Evolutionary conservation across 768 basidiomycete genomes (phyloP).

Genomic region (Rubroboletus pulcherrimus): DNA sequence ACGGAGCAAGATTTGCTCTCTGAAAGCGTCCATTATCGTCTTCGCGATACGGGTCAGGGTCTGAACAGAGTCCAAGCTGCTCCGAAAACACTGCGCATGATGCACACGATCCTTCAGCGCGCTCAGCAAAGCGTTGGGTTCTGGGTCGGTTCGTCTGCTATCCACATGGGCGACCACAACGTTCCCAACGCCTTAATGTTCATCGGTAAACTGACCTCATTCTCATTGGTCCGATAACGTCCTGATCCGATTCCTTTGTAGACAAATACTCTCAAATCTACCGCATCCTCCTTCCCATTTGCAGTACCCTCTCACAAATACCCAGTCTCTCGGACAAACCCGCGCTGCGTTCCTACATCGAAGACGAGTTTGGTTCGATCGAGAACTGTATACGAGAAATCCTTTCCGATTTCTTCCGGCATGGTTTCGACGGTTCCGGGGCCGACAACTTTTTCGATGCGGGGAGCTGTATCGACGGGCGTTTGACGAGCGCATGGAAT

Average conservation of each 20-base stretch:
- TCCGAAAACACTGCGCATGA: slow-evolving; percentile 86
- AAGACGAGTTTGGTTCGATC: slow-evolving; percentile 75
- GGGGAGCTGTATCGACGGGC: slow-evolving; percentile 79
- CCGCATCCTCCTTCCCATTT: slow-evolving; percentile 83
- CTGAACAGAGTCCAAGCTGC: slow-evolving; percentile 84
- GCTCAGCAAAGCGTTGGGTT: slow-evolving; percentile 77
- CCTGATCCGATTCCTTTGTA: slow-evolving; percentile 12
- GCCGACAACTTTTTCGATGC: slow-evolving; percentile 90
- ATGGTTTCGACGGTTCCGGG: slow-evolving; percentile 88
- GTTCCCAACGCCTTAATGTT: slow-evolving; percentile 68
- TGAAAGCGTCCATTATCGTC: slow-evolving; percentile 67
- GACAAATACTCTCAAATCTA: slow-evolving; percentile 92
- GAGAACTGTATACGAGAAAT: slow-evolving; percentile 71
- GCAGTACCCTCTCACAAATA: slow-evolving; percentile 75
- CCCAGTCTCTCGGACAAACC: slow-evolving; percentile 63
- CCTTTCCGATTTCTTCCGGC: slow-evolving; percentile 79
- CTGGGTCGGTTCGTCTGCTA: slow-evolving; percentile 85
- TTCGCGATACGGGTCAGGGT: slow-evolving; percentile 89
- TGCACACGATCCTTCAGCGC: slow-evolving; percentile 82
- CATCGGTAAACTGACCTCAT: slow-evolving; percentile 46
- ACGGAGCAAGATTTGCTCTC: slow-evolving; percentile 81
- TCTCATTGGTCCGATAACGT: not conserved
- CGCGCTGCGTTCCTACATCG: slow-evolving; percentile 70
- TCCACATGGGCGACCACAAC: slow-evolving; percentile 84
- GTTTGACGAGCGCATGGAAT: slow-evolving; percentile 88